Evolutionary conservation across 2,329 filamentous ascomycete species (phyloP), one percentile per base, ranked within the genome.

Genomic region (Ophiobolus disseminans): DNA sequence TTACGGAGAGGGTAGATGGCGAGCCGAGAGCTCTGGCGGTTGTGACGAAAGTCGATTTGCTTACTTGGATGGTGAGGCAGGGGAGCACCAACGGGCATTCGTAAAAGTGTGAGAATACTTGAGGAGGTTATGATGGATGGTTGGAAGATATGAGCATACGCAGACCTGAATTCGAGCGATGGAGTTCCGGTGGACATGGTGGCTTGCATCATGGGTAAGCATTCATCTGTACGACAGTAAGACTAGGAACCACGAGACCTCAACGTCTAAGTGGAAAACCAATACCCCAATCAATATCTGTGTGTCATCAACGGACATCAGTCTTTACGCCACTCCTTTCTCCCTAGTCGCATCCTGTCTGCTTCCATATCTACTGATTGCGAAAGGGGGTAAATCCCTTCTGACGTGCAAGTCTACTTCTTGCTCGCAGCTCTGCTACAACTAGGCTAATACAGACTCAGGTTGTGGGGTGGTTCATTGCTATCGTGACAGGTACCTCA

Each of bases 1-100:
- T 99, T 3, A 99, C 93, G 0, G 92, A 97, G 73, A 82, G 84
- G 60, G 78, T 78, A 10, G 76, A 76, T 31, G 72, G 77, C 10
- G 82, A 82, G 36, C 70, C 86, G 60, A 95, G 90, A 79, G 91
- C 95, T 1, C 80, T 94, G 40, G 94, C 91, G 6, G 86, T 99
- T 7, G 92, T 95, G 6, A 97, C 94, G 23, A 99, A 99, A 82
- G 94, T 99, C 4, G 94, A 99, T 76, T 75, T 99, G 63, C 76
- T 99, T 65, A 91, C 87, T 32, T 99, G 90, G 87, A 86, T 99
- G 83, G 86, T 97, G 1, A 62, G 58, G n/a, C 55, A 62, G 54
- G 58, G 59, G 16, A 38, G 32, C 22, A 25, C 44, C n/a, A 58
- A 53, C 34, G 50, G 48, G 32, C 26, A 41, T 14, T 17, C 25